Evolutionary conservation across 1,284 basidiomycete species (phyloP), one percentile per base, ranked within the genome.

Genomic region (Sphaerobolus stellatus): DNA sequence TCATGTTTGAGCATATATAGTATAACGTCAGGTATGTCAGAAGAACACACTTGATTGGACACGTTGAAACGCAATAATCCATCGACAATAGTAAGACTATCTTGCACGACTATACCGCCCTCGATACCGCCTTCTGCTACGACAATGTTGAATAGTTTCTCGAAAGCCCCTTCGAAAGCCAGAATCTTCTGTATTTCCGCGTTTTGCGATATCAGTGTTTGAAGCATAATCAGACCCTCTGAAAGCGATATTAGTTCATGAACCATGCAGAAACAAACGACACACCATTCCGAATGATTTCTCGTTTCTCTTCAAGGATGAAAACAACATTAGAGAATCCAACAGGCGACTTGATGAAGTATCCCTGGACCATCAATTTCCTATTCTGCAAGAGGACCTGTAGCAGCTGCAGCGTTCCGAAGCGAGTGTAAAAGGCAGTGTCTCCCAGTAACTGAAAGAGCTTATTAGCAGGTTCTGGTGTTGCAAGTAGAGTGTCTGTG

Each of bases 151-250:
- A 99, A 94, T 29, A 98, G 80, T 67, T 90, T 93, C 74, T 99
- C 96, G 66, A 99, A 98, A 0, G 91, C 92, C 28, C 97, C 95
- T 63, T 96, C 94, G 66, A 99, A 99, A 0, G 95, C 94, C 40
- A 98, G 84, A 22, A 98, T 87, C 73, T 98, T 99, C 68, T 98
- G 96, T 48, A 99, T 91, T 68, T 98, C 94, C 30, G 92, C 84
- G 64, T 91, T 98, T 61, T 93, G 88, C 1, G 84, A 83, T 40
- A 91, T 84, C 36, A 99, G 77, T 4, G 85, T 78, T 54, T 96
- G 91, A 30, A 96, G 78, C 67, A 96, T 83, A 13, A 88, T 79
- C 31, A 98, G 83, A 5, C 84, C 86, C 79, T 93, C 90, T 90
- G 46, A 20, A 47, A 38, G 16, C 29, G 44, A 52, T 29, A 45